phyloP scores from a whole-genome alignment of 192 early-diverging fungal genomes.

The Allomyces arbusculus region DNA sequence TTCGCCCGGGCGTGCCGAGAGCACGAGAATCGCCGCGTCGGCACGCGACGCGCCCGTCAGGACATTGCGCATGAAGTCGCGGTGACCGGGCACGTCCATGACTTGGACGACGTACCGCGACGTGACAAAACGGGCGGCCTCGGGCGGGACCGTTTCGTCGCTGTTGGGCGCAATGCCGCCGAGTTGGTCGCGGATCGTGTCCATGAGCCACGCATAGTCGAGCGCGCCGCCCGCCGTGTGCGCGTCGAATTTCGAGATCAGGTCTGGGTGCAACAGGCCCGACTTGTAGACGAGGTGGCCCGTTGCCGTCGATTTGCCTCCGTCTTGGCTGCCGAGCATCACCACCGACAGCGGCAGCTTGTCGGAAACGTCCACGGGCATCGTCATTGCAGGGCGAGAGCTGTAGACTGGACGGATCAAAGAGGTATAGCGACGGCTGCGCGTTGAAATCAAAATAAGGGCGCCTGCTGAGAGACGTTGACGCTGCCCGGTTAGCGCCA shows the following conservation, averaged over 20 bases:
- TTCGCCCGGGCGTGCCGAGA: conserved; percentile 62
- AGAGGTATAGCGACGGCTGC: no score
- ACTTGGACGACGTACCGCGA: conserved; percentile 92
- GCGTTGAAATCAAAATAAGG: no score
- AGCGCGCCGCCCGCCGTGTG: conserved; percentile 1
- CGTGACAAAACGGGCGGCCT: conserved; percentile 48
- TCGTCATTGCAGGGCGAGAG: no score
- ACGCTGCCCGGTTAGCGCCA: no score
- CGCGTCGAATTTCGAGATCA: conserved; percentile 90
- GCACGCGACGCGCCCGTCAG: conserved; percentile 97
- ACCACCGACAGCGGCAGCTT: no score
- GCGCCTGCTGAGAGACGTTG: no score
- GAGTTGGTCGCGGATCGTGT: no score
- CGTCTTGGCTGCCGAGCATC: background rate
- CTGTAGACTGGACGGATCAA: no score
- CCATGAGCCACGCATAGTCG: no score
- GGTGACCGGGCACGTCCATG: conserved; percentile 98
- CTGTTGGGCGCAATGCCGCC: background rate
- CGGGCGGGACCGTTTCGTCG: background rate
- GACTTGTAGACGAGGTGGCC: conserved; percentile 98
- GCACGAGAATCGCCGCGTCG: conserved; percentile 90
- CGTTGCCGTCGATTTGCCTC: conserved; percentile 98
- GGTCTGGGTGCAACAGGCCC: conserved; percentile 99
- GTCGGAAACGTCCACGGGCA: no score
- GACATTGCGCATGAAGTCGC: conserved; percentile 99